Conservation (phyloP, 2,329 filamentous ascomycete genomes). For the Graphilbum sp. region DNA sequence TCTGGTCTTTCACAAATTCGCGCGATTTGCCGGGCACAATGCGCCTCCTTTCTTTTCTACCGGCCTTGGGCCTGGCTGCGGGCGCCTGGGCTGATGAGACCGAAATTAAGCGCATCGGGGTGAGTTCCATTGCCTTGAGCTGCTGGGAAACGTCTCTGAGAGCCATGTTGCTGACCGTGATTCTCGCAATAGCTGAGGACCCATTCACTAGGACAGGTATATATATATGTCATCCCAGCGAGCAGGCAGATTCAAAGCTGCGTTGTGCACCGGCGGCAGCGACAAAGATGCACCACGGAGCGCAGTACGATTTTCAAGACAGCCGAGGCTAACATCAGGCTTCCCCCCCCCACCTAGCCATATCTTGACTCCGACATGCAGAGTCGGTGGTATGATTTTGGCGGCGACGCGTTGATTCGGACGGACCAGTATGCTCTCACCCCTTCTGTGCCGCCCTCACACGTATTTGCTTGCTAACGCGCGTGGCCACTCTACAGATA, state of each 20-base stretch:
- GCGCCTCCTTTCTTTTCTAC: constrained; percentile 30
- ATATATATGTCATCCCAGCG: too few species aligned
- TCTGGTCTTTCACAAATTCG: not conserved
- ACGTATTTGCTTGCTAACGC: not conserved
- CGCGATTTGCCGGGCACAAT: constrained; percentile 17
- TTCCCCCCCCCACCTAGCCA: constrained; percentile 45
- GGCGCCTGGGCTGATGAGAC: constrained; percentile 31
- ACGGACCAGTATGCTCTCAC: constrained; percentile 51
- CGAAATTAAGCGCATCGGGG: constrained; percentile 29
- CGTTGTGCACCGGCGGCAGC: too few species aligned
- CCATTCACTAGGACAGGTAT: constrained; percentile 67
- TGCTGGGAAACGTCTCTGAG: not conserved
- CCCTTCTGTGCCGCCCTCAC: too few species aligned
- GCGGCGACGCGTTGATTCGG: constrained; percentile 77
- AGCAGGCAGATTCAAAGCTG: not conserved
- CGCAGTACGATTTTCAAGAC: too few species aligned
- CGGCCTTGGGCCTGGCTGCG: constrained; percentile 29
- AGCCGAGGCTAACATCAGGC: not conserved
- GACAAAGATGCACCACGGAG: too few species aligned
- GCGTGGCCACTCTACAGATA: constrained; percentile 38
- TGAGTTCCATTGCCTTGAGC: constrained; percentile 6
- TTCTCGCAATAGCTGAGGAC: constrained; percentile 55
- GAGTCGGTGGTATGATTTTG: constrained; percentile 98
- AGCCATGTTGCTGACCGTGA: not conserved
- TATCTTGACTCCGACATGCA: constrained; percentile 97